Percentiles rank a stretch among this genome's conserved stretches.
Evolutionary conservation across 1,139 yeast genomes (phyloP).

Genomic region (Kodamaea derodonti): DNA sequence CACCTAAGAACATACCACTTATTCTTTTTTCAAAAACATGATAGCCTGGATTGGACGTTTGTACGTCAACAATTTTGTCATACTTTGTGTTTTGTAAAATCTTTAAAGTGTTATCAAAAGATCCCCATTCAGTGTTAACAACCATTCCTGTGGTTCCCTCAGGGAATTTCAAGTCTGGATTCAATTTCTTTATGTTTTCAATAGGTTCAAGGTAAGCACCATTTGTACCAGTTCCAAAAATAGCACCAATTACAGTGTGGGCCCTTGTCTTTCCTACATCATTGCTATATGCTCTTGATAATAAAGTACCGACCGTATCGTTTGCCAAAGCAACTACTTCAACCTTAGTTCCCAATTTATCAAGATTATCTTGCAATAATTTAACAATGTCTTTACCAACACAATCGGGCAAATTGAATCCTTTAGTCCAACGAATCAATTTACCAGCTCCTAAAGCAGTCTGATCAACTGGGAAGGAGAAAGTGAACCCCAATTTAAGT

Average conservation of each 20-base stretch:
- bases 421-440: conserved; percentile 92
- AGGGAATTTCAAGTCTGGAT: conserved; percentile 31
- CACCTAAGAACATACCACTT: conserved; percentile 93
- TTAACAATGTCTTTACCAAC: conserved; percentile 80
- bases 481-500: conserved; percentile 84
- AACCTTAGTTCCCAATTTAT: conserved; percentile 57
- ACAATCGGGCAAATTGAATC: conserved; percentile 79
- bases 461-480: conserved; percentile 88
- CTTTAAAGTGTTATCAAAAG: conserved; percentile 77
- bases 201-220: conserved; percentile 85
- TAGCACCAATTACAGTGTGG: conserved; percentile 78
- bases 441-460: conserved; percentile 73
- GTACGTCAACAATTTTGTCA: conserved; percentile 64
- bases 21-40: conserved; percentile 93
- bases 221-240: conserved; percentile 95
- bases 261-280: conserved; percentile 54
- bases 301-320: conserved; percentile 90
- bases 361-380: conserved; percentile 65
- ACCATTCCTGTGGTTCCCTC: conserved; percentile 70
- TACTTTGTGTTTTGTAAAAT: conserved; percentile 72
- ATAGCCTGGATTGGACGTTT: conserved; percentile 78
- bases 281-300: conserved; percentile 81
- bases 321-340: conserved; percentile 85
- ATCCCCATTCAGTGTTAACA: conserved; percentile 96
- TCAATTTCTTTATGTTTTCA: conserved; percentile 64